Evolutionary conservation across 495 filamentous ascomycete genomes (phyloP).

Genomic region (Melanomma pulvis-pyrius): DNA sequence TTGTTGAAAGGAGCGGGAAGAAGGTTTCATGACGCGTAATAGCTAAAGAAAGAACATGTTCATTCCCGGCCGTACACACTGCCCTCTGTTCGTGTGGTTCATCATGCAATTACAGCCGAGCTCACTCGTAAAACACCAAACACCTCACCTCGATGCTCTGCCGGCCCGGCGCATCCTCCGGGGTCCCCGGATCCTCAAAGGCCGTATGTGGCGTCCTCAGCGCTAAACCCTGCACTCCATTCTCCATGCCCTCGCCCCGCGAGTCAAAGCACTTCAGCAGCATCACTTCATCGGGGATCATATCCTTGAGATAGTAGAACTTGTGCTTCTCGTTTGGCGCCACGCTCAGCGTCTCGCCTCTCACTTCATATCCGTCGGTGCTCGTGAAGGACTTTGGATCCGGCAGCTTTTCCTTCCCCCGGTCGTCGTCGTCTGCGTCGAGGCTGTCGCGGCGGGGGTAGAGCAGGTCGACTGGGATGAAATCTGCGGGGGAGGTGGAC

Average conservation of each 20-base stretch:
- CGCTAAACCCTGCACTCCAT: conserved; percentile 40
- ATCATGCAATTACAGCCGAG: background rate
- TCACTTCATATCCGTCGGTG: conserved; percentile 44
- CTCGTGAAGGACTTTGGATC: conserved; percentile 20
- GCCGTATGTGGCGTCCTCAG: conserved; percentile 48
- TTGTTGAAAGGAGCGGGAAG: no score
- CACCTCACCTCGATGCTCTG: conserved; percentile 48
- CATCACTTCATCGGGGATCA: conserved; percentile 49
- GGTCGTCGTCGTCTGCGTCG: conserved; percentile 40
- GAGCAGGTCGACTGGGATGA: conserved; percentile 43
- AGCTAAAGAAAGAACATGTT: no score
- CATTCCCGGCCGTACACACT: no score
- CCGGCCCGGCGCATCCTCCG: conserved; percentile 42
- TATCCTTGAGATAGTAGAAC: conserved; percentile 48
- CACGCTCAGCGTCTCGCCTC: conserved; percentile 45
- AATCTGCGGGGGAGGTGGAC: conserved; percentile 41
- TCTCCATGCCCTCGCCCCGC: conserved; percentile 40
- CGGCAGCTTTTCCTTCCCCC: conserved; percentile 45
- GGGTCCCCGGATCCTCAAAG: conserved; percentile 45
- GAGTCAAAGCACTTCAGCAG: conserved; percentile 48
- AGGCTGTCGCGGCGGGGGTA: conserved; percentile 42
- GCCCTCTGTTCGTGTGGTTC: no score
- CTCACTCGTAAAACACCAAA: conserved; percentile 46
- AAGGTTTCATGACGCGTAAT: no score
- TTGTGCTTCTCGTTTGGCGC: conserved; percentile 42